Evolutionary conservation across 257 asterid species (phyloP).

Genomic region (Fraxinus cuspidata): DNA sequence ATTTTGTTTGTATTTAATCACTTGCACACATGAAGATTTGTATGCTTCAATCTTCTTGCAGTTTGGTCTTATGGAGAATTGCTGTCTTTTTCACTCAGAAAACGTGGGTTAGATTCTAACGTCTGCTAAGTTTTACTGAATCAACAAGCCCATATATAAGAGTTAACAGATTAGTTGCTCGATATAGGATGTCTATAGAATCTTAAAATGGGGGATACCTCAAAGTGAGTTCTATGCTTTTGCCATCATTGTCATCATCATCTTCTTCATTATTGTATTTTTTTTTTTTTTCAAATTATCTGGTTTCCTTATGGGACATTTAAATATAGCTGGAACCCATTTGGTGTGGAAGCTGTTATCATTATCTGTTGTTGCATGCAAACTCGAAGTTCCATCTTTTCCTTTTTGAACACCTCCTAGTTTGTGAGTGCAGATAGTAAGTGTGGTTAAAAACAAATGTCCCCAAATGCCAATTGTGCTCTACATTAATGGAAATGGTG

Average conservation of each 20-base stretch:
- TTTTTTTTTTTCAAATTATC: background rate
- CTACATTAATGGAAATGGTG: conserved; percentile 94
- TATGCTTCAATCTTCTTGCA: background rate
- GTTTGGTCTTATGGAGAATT: conserved; percentile 2
- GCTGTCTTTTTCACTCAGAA: background rate
- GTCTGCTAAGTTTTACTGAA: background rate
- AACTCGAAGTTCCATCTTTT: conserved; percentile 1
- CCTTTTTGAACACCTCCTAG: conserved; percentile 29
- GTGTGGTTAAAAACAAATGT: conserved; percentile 65
- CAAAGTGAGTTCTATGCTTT: background rate
- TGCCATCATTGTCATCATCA: background rate
- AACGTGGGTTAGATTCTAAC: background rate
- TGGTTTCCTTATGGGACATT: background rate
- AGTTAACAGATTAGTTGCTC: background rate
- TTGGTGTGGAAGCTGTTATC: conserved; percentile 17
- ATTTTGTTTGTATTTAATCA: background rate
- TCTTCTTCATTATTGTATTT: background rate
- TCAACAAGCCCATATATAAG: background rate
- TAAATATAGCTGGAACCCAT: conserved; percentile 11
- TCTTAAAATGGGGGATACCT: background rate
- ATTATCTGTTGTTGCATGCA: background rate
- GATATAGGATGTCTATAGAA: background rate
- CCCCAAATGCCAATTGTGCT: conserved; percentile 87
- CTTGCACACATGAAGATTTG: background rate
- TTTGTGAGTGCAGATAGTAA: conserved; percentile 67